Base-by-base conservation (phyloP, 345 rosid species). In the Reutealis trisperma region DNA sequence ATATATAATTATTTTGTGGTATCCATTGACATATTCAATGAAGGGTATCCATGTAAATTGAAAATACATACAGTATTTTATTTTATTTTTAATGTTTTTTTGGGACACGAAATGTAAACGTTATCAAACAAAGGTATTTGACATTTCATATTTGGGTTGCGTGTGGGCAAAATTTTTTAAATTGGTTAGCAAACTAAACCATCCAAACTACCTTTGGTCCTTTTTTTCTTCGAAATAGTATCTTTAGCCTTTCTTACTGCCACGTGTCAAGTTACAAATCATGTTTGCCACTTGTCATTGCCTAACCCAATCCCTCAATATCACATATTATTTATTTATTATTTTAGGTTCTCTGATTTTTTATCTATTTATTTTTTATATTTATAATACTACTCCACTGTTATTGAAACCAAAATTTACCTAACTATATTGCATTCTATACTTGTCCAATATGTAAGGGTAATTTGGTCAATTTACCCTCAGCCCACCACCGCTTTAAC, bases 131-230 rank as follows among this genome's bases (percentile, higher is more conserved):
- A 62, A 27, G 27, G 27, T 8, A 13, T 52, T 78, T 83, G 81
- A 81, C 86, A 77, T 68, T 78, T 80, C 63, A 64, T 63, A 62
- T 42, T 2, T 27, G 78, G 80, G 78, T 89, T 88, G 89, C 91
- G 87, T 85, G 85, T 81, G 78, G 86, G 85, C 84, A 84, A 80
- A 84, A 78, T 49, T 12, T 49, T 55, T 41, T 76, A 83, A 75
- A 74, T 74, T 78, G 80, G 86, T 84, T 77, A 73, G 88, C 85
- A 80, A 83, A 34, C 85, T 72, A 74, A 64, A 79, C 77, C 87
- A 34, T 63, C 81, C 80, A 82, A 79, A 67, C 75, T 12, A 64
- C 77, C 44, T 63, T 72, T 81, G 84, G 44, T 44, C 32, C 37
- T 3, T 57, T 37, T 44, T 42, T 44, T 58, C 42, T 58, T 57